A percentile compares a stretch with the other conserved stretches of the same genome.
Conservation (phyloP, 2,329 filamentous ascomycete genomes). For the Fusarium sp. region DNA sequence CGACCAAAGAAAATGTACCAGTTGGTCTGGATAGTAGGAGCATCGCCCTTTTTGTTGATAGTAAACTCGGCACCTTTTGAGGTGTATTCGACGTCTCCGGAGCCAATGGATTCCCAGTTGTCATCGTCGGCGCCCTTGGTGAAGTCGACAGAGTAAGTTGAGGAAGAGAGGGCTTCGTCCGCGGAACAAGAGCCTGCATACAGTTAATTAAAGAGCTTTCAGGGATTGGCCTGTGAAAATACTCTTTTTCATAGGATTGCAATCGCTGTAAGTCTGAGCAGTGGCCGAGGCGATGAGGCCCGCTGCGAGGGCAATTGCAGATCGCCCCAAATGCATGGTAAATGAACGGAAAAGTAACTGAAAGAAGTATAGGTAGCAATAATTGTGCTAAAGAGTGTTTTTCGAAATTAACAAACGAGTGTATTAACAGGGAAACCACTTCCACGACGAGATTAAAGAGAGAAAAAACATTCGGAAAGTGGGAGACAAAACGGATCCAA, state of each 20-base stretch:
- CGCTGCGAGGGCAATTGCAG: conserved; percentile 16
- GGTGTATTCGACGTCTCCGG: conserved; percentile 34
- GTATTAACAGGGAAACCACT: not conserved
- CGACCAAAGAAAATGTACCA: conserved; percentile 90
- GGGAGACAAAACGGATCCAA: not conserved
- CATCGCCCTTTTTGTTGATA: conserved; percentile 68
- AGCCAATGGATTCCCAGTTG: conserved; percentile 33
- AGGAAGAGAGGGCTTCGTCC: conserved; percentile 25
- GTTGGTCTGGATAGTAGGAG: conserved; percentile 72
- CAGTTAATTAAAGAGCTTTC: not conserved
- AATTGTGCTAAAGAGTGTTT: not conserved
- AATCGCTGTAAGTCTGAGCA: conserved; percentile 31
- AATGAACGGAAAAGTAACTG: not conserved
- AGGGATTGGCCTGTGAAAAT: not conserved
- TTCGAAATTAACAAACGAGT: not conserved
- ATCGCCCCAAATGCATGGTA: conserved; percentile 16
- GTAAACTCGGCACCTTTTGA: conserved; percentile 51
- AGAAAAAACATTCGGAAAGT: not conserved
- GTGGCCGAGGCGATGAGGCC: conserved; percentile 24
- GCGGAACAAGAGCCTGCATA: conserved; percentile 18
- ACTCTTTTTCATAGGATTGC: conserved; percentile 39
- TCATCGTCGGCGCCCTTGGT: conserved; percentile 35
- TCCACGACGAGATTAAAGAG: not conserved
- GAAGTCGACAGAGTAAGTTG: conserved; percentile 37
- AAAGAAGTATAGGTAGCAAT: not conserved